Base-by-base conservation (phyloP, 192 early-diverging fungal genomes). In the Diversispora eburnea region DNA sequence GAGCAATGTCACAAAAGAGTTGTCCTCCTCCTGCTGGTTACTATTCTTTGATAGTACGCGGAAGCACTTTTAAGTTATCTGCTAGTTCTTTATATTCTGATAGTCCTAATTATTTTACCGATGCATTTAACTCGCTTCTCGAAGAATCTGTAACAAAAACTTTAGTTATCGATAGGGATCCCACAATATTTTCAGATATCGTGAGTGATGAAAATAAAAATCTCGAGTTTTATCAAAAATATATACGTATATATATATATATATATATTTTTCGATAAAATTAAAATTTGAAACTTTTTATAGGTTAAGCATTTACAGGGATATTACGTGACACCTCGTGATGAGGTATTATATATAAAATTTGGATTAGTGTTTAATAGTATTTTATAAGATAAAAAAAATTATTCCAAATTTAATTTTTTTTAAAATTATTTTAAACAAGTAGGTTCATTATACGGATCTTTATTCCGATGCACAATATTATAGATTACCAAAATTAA, bases 131-230 rank as follows among this genome's bases (percentile, higher is more conserved):
- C 2, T 59, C 41, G 19, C 56, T 42, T 9, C 48, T 73, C 12
- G 77, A 81, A 25, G 80, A 82, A 48, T 68, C 49, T 25, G 25
- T 19, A 17, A 79, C 77, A 12, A 58, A 75, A 10, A 58, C 66
- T 2, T 75, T 88, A 74, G 77, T 84, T 52, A 78, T 88, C 75
- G 82, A 88, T 67, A 76, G 86, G 20, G 84, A 85, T 55, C 78
- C 84, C 17, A 78, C 80, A 41, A 79, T 80, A 6, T 88, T 88
- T 71, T 72, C 80, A 51, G 70, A 82, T 10, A 84, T 88, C 76
- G 78, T 71, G 70, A 71, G 70, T 71, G 57, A 55, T 59, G 39
- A 48, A 47, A 46, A 19, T 17, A 65, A 20, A 62, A 33, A 59
- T 33, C 20, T 19, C 57, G 57, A 17, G 57, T 25, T 59, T 59